These are phyloP conservation scores for Aspergillus sp. DNA, from an alignment of 2,329 filamentous ascomycete species.

Conservation along the genomic window DNA sequence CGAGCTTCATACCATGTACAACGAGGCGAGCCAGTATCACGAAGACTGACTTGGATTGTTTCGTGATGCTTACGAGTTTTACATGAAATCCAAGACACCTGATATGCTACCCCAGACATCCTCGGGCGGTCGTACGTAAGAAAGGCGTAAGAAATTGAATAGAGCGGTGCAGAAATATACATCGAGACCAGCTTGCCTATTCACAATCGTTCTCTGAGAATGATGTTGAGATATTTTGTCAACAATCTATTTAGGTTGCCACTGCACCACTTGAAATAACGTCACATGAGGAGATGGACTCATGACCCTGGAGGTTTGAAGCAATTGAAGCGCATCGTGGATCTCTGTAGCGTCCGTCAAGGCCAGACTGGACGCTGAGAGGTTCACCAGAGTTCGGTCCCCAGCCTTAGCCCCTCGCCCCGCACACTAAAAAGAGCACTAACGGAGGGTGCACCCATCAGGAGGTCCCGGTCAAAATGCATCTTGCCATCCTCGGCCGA, in stretches of 20 bases:
- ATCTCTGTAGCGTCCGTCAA: conserved; percentile 11
- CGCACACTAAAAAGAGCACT: conserved; percentile 12
- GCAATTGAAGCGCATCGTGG: background rate
- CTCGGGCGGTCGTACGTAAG: background rate
- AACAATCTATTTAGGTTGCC: background rate
- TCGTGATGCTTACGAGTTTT: background rate
- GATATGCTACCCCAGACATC: background rate
- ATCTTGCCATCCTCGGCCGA: conserved; percentile 5
- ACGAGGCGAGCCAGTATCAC: background rate
- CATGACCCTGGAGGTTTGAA: conserved; percentile 10
- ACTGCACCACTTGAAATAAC: conserved; percentile 1
- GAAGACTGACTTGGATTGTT: background rate
- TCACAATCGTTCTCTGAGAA: background rate
- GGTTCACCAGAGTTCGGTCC: conserved; percentile 9
- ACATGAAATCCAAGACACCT: background rate
- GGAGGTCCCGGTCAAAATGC: background rate
- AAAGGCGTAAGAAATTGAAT: background rate
- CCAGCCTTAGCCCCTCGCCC: conserved; percentile 11
- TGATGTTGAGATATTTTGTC: background rate
- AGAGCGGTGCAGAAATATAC: background rate
- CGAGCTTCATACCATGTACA: background rate
- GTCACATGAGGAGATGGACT: conserved; percentile 17
- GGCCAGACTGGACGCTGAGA: conserved; percentile 9
- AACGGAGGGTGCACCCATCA: background rate
- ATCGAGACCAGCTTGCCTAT: background rate